Evolutionary conservation across 805 yeast species (phyloP), one percentile per base, ranked within the genome.

Genomic region (Nakazawaea molendinolei): DNA sequence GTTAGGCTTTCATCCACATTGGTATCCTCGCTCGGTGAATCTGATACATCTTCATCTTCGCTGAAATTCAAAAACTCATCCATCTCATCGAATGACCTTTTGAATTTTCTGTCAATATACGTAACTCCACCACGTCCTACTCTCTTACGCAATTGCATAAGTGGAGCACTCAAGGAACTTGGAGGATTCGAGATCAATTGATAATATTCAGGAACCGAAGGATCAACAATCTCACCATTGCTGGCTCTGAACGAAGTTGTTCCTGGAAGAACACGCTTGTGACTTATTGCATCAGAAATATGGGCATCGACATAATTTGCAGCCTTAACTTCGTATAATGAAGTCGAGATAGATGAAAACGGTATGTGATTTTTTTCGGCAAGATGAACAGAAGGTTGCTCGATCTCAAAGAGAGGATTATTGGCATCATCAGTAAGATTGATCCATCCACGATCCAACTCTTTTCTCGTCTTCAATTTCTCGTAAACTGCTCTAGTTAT

Each of bases 341-440:
- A 73, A 1, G 84, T 70, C 1, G 87, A 74, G 26, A 86, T 80
- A 1, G 95, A 82, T 9, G 92, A 79, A 52, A 81, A 85, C 3
- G 95, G 90, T 2, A 85, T 67, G 50, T 82, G 87, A 15, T 67
- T 61, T 27, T 77, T 59, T 42, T 79, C 83, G 31, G 71, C 58
- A 28, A 69, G 50, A 17, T 60, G 52, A 17, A 58, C 63, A 23
- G 66, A 65, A 19, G 77, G 72, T 34, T 76, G 66, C 5, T 79
- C 69, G 36, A 86, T 71, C 44, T 84, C 77, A 54, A 86, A 80
- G 38, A 71, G 77, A 10, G 97, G 96, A 51, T 79, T 83, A 51
- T 74, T 75, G 12, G 92, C 81, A 60, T 84, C 89, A 60, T 87
- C 95, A 3, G 96, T 84, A 35, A 83, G 66, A 51, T 92, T 92